Evolutionary conservation across 2,329 filamentous ascomycete species (phyloP).

Genomic region (Endoconidiophora laricicola): DNA sequence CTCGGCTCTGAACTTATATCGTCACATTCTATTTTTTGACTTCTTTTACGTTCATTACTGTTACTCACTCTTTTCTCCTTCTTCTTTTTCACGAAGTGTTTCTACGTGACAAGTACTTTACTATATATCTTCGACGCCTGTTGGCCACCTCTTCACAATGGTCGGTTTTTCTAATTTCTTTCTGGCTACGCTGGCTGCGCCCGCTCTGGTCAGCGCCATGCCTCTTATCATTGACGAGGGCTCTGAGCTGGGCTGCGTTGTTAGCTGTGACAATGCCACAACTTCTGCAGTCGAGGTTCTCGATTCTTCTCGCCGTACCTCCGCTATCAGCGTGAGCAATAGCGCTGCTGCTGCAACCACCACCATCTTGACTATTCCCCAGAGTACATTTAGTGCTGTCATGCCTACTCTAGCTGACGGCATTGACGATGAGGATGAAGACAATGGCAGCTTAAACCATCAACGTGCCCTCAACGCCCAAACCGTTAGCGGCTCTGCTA

Average conservation of each 20-base stretch:
- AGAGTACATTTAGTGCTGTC: no score
- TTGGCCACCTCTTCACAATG: not conserved
- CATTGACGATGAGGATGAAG: no score
- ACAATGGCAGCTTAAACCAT: no score
- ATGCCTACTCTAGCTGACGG: no score
- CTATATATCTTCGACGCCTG: not conserved
- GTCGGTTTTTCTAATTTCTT: conserved; percentile 2
- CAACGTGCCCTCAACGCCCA: not conserved
- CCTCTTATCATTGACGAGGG: not conserved
- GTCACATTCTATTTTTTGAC: conserved; percentile 1
- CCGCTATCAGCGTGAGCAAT: not conserved
- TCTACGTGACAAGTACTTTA: not conserved
- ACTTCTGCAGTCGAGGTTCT: not conserved
- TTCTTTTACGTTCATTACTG: not conserved
- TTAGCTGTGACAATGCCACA: not conserved
- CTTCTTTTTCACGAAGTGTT: not conserved
- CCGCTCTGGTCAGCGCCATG: conserved; percentile 2
- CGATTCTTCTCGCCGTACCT: not conserved
- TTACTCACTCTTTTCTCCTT: not conserved
- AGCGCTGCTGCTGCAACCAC: not conserved
- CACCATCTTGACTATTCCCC: not conserved
- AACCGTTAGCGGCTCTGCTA: no score
- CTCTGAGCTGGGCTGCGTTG: not conserved
- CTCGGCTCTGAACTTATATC: not conserved
- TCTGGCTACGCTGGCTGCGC: conserved; percentile 8